These are phyloP conservation scores for Microdochium nivale DNA, from an alignment of 2,329 filamentous ascomycete species.

Conservation along the genomic window DNA sequence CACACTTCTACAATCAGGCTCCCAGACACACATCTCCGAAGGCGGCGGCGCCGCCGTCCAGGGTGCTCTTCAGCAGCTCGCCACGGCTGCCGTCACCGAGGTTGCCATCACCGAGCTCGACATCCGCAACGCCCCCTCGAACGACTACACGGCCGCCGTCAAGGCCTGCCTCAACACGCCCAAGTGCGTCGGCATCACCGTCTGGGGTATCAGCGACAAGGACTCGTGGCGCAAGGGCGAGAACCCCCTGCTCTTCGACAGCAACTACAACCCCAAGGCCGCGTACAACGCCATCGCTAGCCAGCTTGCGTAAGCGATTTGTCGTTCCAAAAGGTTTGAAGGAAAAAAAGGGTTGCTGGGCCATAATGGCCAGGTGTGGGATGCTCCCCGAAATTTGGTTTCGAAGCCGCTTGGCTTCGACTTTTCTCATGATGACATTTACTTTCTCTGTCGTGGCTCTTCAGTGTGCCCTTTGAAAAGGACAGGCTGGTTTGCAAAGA, in stretches of 20 bases:
- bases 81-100: constrained; percentile 34
- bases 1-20: constrained; percentile 22
- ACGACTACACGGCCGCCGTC: constrained; percentile 50
- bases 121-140: constrained; percentile 45
- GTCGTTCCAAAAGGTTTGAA: too few species aligned
- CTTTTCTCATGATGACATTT: too few species aligned
- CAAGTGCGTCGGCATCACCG: constrained; percentile 58
- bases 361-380: too few species aligned
- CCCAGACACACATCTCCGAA: constrained; percentile 38
- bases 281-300: constrained; percentile 38
- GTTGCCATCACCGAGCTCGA: constrained; percentile 56
- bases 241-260: constrained; percentile 46
- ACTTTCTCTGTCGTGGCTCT: too few species aligned
- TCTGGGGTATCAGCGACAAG: constrained; percentile 47
- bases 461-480: too few species aligned
- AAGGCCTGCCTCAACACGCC: constrained; percentile 48
- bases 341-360: too few species aligned
- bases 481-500: too few species aligned
- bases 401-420: too few species aligned
- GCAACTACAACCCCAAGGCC: constrained; percentile 39
- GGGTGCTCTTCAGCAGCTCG: constrained; percentile 36
- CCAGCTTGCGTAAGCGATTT: constrained; percentile 21
- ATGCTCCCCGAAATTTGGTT: too few species aligned
- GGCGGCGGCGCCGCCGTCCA: constrained; percentile 30
- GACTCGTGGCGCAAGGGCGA: constrained; percentile 42